Evolutionary conservation across 2,329 filamentous ascomycete genomes (phyloP), one percentile per base, ranked within the genome.

Genomic region (Fusarium acutatum): DNA sequence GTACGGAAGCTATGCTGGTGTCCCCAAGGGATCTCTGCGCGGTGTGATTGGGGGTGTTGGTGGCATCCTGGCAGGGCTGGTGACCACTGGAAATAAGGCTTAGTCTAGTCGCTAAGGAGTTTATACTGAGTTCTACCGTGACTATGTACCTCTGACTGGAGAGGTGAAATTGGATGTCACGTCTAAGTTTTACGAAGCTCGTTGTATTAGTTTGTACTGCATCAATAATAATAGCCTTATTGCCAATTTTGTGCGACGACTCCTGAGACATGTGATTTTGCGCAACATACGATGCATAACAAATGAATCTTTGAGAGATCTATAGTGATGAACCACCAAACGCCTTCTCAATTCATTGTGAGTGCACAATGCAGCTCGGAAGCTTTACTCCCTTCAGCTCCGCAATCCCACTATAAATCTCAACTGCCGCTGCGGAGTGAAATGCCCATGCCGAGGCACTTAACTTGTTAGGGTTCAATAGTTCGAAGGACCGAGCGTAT

Each of bases 1-100:
- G 8, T 74, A 74, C 9, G 60, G 67, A 18, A 74, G 38, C 5
- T 74, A 74, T 28, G 38, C 43, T 13, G 64, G 71, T 22, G 49
- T 65, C 5, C 57, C 64, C 1, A 74, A 66, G 30, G 64, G 57
- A 8, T 38, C 57, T 12, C 41, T 74, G 0, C 38, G 54, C 3
- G 64, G 57, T 4, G 7, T 74, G 2, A 54, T 68, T 10, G 41
- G 69, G 9, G 64, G 56, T 3, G 11, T 26, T 0, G 61, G 35
- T 7, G 46, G 67, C 4, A 44, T 73, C 4, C 4, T 73, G 14
- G 57, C 63, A 24, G 61, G 58, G 7, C 20, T 73, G 3, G 22
- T 50, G 4, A 43, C 41, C 14, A 68, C 47, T 28, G 37, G 64
- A 20, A 63, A 67, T 4, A 53, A 60, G 35, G 24, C 14, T 7